These are phyloP conservation scores for Lepidium campestre DNA, from an alignment of 441 rosid species.

Conservation along the genomic window DNA sequence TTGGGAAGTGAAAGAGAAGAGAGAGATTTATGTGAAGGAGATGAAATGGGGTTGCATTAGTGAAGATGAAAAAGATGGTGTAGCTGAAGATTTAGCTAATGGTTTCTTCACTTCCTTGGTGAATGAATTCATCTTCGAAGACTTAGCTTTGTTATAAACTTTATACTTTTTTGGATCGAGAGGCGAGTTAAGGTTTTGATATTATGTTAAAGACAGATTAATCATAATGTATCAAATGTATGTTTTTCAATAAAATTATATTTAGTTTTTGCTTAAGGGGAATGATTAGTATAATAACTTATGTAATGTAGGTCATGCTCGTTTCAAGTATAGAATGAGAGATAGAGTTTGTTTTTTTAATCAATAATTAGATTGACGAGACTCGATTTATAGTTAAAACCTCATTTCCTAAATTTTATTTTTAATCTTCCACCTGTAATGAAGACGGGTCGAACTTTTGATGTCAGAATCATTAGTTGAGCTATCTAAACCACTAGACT, in stretches of 20 bases:
- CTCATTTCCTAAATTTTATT: no score
- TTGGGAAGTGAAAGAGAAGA: constrained; percentile 51
- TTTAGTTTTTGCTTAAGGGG: constrained; percentile 8
- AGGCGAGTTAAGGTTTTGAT: constrained; percentile 1
- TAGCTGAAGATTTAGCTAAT: constrained; percentile 41
- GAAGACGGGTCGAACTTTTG: no score
- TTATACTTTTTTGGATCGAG: neutral
- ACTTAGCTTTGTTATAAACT: constrained; percentile 19
- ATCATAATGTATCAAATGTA: constrained; percentile 10
- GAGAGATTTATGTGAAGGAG: constrained; percentile 42
- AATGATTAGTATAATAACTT: neutral
- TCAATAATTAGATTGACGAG: no score
- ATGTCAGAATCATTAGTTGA: no score
- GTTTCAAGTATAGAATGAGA: no score
- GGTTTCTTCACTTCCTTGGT: constrained; percentile 45
- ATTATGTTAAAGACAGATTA: neutral
- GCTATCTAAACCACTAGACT: no score
- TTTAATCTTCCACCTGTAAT: no score
- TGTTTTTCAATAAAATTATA: constrained; percentile 18
- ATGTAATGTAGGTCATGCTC: neutral
- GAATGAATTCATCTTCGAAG: constrained; percentile 39
- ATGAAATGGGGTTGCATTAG: constrained; percentile 29
- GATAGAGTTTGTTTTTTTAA: no score
- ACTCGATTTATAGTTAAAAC: no score
- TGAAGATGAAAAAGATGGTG: constrained; percentile 37